Base-by-base conservation (phyloP, 2,329 filamentous ascomycete species). In the Stemphylium beticola region DNA sequence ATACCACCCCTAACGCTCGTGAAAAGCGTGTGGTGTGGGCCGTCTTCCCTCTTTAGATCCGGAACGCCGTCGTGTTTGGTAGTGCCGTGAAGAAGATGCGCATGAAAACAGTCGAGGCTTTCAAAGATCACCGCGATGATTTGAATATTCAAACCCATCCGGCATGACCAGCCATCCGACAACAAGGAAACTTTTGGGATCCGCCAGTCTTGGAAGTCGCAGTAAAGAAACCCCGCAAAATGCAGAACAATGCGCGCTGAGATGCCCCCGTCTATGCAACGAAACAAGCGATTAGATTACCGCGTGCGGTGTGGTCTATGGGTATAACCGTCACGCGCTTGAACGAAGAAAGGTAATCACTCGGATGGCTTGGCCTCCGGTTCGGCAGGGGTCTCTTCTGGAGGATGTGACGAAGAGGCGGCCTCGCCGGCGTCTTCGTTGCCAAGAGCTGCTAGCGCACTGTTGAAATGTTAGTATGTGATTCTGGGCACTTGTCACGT, bases 391-490 rank as follows among this genome's bases (percentile, higher is more conserved):
- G 55, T 24, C 17, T 62, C 65, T 33, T 65, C 64, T 56, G 85
- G 80, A 43, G 85, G 83, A 57, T 87, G 88, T 51, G 89, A 87
- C 68, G 90, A 89, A 65, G 89, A 91, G 68, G 85, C 74, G 49
- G 76, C 75, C 48, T 81, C 77, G 61, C 76, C 77, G 83, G 87
- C 76, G 84, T 82, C 62, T 60, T 81, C 79, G 84, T 82, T 64
- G 58, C 80, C 78, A 84, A 84, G 79, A 66, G 74, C 76, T 72
- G 81, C 81, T 61, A 84, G 79, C 58, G 82, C 81, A 78, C 82
- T 84, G 41, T 9, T 55, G 55, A 31, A 17, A 36, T 50, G 58
- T 72, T 61, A 73, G 62, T 55, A 33, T 11, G 8, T 3, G 12
- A 5, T 29, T 26, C 26, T 17, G 22, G 15, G 11, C 26, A 8